A percentile compares a stretch with the other conserved stretches of the same genome.
phyloP scores from a whole-genome alignment of 495 filamentous ascomycete species.

The Hypoxylon fuscum region DNA sequence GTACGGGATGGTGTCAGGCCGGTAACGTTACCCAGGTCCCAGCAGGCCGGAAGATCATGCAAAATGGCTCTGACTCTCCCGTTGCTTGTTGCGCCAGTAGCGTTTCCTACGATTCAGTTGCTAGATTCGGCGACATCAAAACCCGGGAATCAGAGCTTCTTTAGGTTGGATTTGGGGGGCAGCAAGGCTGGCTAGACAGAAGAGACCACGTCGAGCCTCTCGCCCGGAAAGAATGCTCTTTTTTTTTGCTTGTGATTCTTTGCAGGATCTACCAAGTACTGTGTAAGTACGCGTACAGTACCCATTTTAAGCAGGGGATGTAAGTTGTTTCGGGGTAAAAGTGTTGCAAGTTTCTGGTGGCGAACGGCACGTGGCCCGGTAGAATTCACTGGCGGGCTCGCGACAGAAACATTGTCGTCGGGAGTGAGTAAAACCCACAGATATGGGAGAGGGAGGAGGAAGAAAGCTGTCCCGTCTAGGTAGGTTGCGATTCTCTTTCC shows the following conservation, averaged over 20 bases:
- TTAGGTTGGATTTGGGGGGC: slow-evolving; percentile 6
- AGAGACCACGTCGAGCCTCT: slow-evolving; percentile 28
- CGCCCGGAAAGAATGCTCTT: slow-evolving; percentile 11
- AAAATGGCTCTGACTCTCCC: slow-evolving; percentile 4
- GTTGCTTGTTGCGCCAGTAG: slow-evolving; percentile 13
- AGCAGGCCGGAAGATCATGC: slow-evolving; percentile 21
- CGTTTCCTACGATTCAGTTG: slow-evolving; percentile 30
- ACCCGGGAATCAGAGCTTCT: slow-evolving; percentile 26
- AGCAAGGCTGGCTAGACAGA: slow-evolving; percentile 5
- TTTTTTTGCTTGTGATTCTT: slow-evolving; percentile 20
- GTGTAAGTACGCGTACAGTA: background rate
- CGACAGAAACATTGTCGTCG: slow-evolving; percentile 8
- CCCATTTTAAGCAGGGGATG: slow-evolving; percentile 6
- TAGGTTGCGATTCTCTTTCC: slow-evolving; percentile 34
- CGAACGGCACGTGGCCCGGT: slow-evolving; percentile 37
- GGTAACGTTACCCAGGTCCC: slow-evolving; percentile 38
- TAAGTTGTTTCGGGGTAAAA: slow-evolving; percentile 23
- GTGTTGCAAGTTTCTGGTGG: slow-evolving; percentile 13
- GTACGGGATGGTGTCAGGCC: background rate
- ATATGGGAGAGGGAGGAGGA: slow-evolving; percentile 4
- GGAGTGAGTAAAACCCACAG: slow-evolving; percentile 1
- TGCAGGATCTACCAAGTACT: background rate
- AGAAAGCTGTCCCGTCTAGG: slow-evolving; percentile 33
- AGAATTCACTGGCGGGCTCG: slow-evolving; percentile 29
- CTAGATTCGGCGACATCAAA: slow-evolving; percentile 20